Base-by-base conservation (phyloP, 306 rosid genomes). In the Oxytropis ochrocephala region DNA sequence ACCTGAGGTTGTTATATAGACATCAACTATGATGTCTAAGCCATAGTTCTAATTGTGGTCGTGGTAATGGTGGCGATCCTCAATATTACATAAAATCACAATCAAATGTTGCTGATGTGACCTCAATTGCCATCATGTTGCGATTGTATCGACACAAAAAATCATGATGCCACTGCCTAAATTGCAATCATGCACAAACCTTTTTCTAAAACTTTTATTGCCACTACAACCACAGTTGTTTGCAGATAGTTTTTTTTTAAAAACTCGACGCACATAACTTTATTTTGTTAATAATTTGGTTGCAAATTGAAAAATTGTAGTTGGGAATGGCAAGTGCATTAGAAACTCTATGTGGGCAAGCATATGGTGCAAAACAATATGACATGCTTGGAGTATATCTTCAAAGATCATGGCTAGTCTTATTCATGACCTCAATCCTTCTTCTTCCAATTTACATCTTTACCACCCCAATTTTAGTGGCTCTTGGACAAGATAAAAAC, bases 281-380 rank as follows among this genome's bases (percentile, higher is more conserved):
- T 21, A 21, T 21, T 21, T 21, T 53, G 8, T 53, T 53, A 11
- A 2, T 53, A 11, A 2, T 19, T 24, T 29, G n/a, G 4, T 49
- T 49, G 2, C 2, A 29, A 43, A 49, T 55, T 64, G 61, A 2
- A 29, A 70, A 60, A 8, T n/a, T 77, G 67, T 64, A 87, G 92
- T 54, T 87, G 36, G 92, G 92, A 2, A 87, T 87, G 89, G 87
- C 92, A 11, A 85, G 92, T 87, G 92, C 92, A 6, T 53, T 85
- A 64, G 84, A 80, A 80, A 87, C 89, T 51, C 85, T 85, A 0
- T 85, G 89, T 73, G 92, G 92, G 19, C 92, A 87, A 80, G 87
- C 86, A n/a, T 85, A 67, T 67, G 89, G 92, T 6, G 92, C 92
- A 3, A 85, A 68, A 59, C 76, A 78, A 4, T 78, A 85, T 76